Base-by-base conservation (phyloP, 2,329 filamentous ascomycete species). In the Ophiostoma triangulosporum region DNA sequence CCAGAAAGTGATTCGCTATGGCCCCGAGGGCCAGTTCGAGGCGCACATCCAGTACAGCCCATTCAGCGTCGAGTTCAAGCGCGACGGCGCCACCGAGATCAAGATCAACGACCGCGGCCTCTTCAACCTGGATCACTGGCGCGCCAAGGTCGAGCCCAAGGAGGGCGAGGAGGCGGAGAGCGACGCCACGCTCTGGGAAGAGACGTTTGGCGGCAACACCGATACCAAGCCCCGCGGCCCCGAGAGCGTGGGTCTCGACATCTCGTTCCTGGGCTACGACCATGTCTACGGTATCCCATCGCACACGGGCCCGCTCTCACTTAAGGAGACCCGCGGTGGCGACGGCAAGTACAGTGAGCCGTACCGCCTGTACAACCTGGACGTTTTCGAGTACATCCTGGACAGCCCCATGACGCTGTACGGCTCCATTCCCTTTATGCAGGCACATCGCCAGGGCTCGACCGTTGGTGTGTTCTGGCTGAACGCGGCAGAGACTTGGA, bases 391-490 rank as follows among this genome's bases (percentile, higher is more conserved):
- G 70, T 98, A 98, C 67, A 84, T 95, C 62, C 78, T 96, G 62
- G 87, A 97, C 68, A 97, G 89, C 68, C 90, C 93, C 0, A 98
- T 98, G 93, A 97, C 93, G 0, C 76, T 98, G 1, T 98, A 98
- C 64, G 93, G 93, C n/a, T 75, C 89, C 7, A 97, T 98, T 61
- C 93, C 93, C 2, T 87, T 97, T 64, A 95, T 98, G 88, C 93
- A 97, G 68, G 93, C 93, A 17, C 91, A 98, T 65, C 86, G 86
- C 62, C 94, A 91, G 66, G 86, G 84, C 63, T 97, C 91, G 0
- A 93, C 88, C 1, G 91, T 97, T 29, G 93, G 89, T 58, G 84
- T 98, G 14, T 95, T 98, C 69, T 98, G 93, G 93, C 77, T 98
- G 54, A 98, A 96, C 65, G 88, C 83, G 50, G 93, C 93, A 3